These are phyloP conservation scores for Linaria vulgaris DNA, from an alignment of 257 asterid genomes.

Conservation along the genomic window DNA sequence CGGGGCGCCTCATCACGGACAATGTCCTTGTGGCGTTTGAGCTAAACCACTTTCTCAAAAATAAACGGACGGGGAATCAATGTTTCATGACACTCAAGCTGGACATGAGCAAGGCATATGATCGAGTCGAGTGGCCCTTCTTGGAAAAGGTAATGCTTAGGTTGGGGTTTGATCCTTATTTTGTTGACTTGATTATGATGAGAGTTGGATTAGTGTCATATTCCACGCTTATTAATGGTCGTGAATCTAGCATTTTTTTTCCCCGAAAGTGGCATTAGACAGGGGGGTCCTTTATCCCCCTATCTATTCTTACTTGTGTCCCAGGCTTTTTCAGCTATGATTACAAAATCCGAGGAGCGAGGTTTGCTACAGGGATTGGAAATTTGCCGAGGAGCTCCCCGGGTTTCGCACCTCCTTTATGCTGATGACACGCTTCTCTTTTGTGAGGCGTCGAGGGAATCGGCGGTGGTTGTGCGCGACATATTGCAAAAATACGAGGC, in stretches of 20 bases:
- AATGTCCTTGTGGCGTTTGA: not conserved
- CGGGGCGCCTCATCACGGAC: not conserved
- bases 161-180: not conserved
- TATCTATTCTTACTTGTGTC: not conserved
- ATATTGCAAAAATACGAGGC: not conserved
- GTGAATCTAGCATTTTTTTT: not conserved
- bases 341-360: not conserved
- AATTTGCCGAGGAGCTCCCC: not conserved
- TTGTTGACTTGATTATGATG: not conserved
- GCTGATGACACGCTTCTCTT: not conserved
- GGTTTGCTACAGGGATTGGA: not conserved
- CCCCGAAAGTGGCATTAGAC: not conserved
- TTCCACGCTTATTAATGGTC: not conserved
- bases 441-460: not conserved
- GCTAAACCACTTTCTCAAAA: not conserved
- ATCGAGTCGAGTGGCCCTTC: not conserved
- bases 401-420: not conserved
- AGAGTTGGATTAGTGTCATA: not conserved
- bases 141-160: not conserved
- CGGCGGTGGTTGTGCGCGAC: not conserved
- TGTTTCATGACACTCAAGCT: not conserved
- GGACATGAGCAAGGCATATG: conserved; percentile 2
- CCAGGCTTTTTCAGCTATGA: not conserved
- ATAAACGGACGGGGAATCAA: not conserved
- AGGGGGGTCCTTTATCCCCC: conserved; percentile 11